phyloP scores from a whole-genome alignment of 108 stramenopile genomes.

The Pseudonitzschia delicatissima region DNA sequence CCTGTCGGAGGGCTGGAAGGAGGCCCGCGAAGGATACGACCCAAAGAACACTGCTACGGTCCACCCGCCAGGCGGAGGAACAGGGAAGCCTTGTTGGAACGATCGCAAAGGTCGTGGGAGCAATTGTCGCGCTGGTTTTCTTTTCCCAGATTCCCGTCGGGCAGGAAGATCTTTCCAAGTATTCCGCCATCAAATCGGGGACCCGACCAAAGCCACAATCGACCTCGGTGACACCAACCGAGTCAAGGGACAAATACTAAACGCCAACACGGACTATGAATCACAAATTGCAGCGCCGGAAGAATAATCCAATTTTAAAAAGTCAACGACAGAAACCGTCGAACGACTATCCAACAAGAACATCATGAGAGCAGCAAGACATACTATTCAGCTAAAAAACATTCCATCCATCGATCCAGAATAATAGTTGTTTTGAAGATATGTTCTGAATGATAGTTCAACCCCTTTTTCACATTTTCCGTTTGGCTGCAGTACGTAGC shows the following conservation, averaged over 20 bases:
- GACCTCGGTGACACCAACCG: conserved; percentile 37
- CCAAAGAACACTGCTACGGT: neutral
- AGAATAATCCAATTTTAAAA: no score
- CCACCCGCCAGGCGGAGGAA: neutral
- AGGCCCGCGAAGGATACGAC: neutral
- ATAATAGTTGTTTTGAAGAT: no score
- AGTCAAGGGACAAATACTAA: conserved; percentile 23
- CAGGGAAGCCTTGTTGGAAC: conserved; percentile 7
- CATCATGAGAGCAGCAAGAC: no score
- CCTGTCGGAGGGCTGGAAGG: conserved; percentile 36
- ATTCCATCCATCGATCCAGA: no score
- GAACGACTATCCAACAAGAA: no score
- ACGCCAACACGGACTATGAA: no score
- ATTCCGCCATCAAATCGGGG: conserved; percentile 19
- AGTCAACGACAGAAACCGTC: no score
- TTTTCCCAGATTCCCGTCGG: conserved; percentile 41
- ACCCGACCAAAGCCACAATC: neutral
- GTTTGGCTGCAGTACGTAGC: no score
- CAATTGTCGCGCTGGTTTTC: conserved; percentile 11
- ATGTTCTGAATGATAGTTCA: no score
- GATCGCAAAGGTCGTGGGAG: conserved; percentile 11
- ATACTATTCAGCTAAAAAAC: no score
- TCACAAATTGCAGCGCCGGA: no score
- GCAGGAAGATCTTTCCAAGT: conserved; percentile 34
- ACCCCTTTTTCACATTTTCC: neutral